Evolutionary conservation across 345 rosid genomes (phyloP).

Genomic region (Mallotus nudiflorus): DNA sequence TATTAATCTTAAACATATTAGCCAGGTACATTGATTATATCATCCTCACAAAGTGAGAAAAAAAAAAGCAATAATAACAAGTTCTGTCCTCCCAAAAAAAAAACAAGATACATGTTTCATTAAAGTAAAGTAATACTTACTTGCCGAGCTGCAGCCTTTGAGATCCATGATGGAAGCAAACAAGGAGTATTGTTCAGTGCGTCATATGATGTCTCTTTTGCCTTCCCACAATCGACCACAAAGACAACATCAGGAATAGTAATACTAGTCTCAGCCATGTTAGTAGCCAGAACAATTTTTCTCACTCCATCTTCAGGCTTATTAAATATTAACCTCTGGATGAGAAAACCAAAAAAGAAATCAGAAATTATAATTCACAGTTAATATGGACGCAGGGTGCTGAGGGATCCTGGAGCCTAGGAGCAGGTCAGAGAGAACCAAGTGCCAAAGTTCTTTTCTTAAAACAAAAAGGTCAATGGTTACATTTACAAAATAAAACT

Average conservation of each 20-base stretch:
- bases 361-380: too few species aligned
- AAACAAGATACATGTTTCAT: neutral
- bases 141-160: conserved; percentile 96
- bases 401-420: too few species aligned
- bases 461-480: too few species aligned
- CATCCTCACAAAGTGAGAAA: too few species aligned
- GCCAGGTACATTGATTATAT: too few species aligned
- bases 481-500: too few species aligned
- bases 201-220: conserved; percentile 98
- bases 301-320: conserved; percentile 89
- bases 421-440: too few species aligned
- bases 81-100: neutral
- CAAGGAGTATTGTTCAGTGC: conserved; percentile 99
- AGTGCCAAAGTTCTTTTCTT: too few species aligned
- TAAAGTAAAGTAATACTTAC: conserved; percentile 54
- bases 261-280: conserved; percentile 99
- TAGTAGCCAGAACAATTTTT: conserved; percentile 93
- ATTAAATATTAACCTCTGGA: conserved; percentile 94
- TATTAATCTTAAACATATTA: neutral
- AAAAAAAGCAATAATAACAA: too few species aligned
- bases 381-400: too few species aligned
- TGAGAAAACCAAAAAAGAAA: conserved; percentile 11
- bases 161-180: conserved; percentile 97
- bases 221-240: conserved; percentile 99
- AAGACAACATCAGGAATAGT: conserved; percentile 96